Conservation (phyloP, 495 filamentous ascomycete species). For the Cryomyces antarcticus region DNA sequence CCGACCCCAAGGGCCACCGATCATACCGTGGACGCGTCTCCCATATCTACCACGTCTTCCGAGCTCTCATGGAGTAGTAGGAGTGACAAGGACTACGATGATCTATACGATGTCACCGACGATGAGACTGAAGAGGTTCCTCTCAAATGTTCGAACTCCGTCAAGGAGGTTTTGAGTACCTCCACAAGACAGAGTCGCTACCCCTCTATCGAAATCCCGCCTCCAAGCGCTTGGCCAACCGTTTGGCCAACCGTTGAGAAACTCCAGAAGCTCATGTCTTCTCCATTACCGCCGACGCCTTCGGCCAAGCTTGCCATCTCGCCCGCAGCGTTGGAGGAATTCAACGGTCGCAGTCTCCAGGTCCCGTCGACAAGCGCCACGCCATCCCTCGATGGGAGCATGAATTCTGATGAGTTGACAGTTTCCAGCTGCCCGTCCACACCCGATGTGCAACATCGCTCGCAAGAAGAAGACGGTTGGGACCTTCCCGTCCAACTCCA, state of each 20-base stretch:
- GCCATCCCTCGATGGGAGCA: slow-evolving; percentile 74
- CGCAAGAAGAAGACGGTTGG: slow-evolving; percentile 27
- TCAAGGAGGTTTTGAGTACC: slow-evolving; percentile 25
- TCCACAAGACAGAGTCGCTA: slow-evolving; percentile 26
- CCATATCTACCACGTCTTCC: slow-evolving; percentile 22
- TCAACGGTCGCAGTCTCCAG: slow-evolving; percentile 29
- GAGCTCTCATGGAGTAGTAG: slow-evolving; percentile 20
- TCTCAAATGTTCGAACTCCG: slow-evolving; percentile 21
- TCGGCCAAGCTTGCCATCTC: slow-evolving; percentile 60
- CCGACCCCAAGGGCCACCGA: slow-evolving; percentile 37
- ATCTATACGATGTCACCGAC: slow-evolving; percentile 66
- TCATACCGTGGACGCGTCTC: slow-evolving; percentile 30
- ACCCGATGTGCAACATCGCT: slow-evolving; percentile 42
- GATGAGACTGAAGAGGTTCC: slow-evolving; percentile 36
- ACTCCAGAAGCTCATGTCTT: slow-evolving; percentile 26
- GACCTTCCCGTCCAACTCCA: slow-evolving; percentile 53
- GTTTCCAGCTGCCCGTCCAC: slow-evolving; percentile 61
- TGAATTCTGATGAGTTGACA: slow-evolving; percentile 69
- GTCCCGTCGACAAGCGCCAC: slow-evolving; percentile 59
- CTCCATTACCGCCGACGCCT: slow-evolving; percentile 58
- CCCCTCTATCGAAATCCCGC: slow-evolving; percentile 57
- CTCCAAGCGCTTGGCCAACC: slow-evolving; percentile 34
- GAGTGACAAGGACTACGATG: slow-evolving; percentile 51
- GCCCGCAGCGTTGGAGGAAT: slow-evolving; percentile 44
- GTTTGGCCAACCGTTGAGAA: slow-evolving; percentile 35